Evolutionary conservation across 306 rosid species (phyloP).

Genomic region (Hippophae gyantsensis): DNA sequence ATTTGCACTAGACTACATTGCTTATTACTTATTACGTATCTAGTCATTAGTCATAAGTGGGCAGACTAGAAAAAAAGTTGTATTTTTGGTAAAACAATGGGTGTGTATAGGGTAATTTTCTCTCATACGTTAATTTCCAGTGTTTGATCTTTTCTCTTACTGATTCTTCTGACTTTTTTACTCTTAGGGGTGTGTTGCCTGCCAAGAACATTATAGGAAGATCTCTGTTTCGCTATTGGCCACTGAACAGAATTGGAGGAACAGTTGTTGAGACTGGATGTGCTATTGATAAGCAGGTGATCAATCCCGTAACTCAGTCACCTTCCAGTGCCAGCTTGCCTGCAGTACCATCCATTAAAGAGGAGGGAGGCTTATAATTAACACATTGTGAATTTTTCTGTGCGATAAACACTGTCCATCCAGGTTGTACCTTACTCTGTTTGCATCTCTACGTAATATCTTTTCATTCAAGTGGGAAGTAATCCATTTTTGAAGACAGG

Average conservation of each 20-base stretch:
- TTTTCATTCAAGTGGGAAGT: neutral
- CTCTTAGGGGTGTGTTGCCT: slow-evolving; percentile 85
- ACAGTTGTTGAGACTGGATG: slow-evolving; percentile 58
- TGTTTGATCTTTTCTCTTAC: slow-evolving; percentile 2
- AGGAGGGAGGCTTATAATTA: slow-evolving; percentile 8
- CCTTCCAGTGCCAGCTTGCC: slow-evolving; percentile 4
- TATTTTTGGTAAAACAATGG: too few relatives aligned
- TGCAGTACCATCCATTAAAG: neutral
- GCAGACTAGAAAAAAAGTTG: too few relatives aligned
- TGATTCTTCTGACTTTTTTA: slow-evolving; percentile 14
- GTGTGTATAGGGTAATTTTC: too few relatives aligned
- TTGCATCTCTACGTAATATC: neutral
- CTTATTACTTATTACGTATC: too few relatives aligned
- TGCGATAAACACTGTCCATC: neutral
- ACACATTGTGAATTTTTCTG: neutral
- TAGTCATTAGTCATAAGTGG: too few relatives aligned
- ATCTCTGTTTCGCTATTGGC: slow-evolving; percentile 91
- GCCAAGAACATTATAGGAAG: slow-evolving; percentile 89
- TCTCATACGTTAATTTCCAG: too few relatives aligned
- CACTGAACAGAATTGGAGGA: slow-evolving; percentile 68
- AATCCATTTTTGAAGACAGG: neutral
- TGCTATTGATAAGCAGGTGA: slow-evolving; percentile 47
- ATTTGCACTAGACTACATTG: neutral
- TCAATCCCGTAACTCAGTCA: slow-evolving; percentile 26
- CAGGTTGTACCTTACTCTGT: neutral